Evolutionary conservation across 495 filamentous ascomycete species (phyloP).

Genomic region (Talaromyces trachyspermus): DNA sequence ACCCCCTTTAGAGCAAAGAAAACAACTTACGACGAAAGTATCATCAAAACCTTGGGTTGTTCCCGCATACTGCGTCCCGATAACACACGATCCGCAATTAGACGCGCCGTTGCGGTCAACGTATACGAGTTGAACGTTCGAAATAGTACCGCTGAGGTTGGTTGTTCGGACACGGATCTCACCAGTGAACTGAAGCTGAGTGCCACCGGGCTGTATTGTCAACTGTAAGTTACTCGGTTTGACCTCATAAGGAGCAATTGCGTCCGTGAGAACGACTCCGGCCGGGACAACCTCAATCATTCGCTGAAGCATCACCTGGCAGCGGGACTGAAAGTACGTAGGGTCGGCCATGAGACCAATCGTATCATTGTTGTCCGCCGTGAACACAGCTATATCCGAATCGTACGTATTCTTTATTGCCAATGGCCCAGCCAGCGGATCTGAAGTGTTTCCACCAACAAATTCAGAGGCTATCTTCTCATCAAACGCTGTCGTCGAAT

Average conservation of each 20-base stretch:
- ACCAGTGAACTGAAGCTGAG: slow-evolving; percentile 26
- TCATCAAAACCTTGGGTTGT: slow-evolving; percentile 50
- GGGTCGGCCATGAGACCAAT: slow-evolving; percentile 39
- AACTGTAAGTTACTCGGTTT: slow-evolving; percentile 46
- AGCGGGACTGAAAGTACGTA: slow-evolving; percentile 35
- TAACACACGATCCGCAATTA: slow-evolving; percentile 28
- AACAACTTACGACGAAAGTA: slow-evolving; percentile 41
- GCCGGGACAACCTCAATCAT: slow-evolving; percentile 56
- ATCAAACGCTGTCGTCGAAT: slow-evolving; percentile 45
- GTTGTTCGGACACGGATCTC: slow-evolving; percentile 35
- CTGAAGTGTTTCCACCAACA: slow-evolving; percentile 32
- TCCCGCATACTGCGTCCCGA: slow-evolving; percentile 36
- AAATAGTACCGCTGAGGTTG: slow-evolving; percentile 15
- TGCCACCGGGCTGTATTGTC: slow-evolving; percentile 24
- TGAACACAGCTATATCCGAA: slow-evolving; percentile 52
- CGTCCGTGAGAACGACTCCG: slow-evolving; percentile 40
- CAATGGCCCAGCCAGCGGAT: slow-evolving; percentile 4
- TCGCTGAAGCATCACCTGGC: slow-evolving; percentile 44
- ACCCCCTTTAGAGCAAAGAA: background rate
- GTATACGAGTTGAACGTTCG: slow-evolving; percentile 26
- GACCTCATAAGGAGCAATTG: slow-evolving; percentile 49
- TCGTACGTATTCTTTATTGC: slow-evolving; percentile 25
- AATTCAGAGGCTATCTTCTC: slow-evolving; percentile 51
- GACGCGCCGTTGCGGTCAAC: slow-evolving; percentile 25
- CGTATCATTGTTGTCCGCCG: slow-evolving; percentile 48